Conservation (phyloP, 495 filamentous ascomycete genomes). For the Opeltia flavorubescens region DNA sequence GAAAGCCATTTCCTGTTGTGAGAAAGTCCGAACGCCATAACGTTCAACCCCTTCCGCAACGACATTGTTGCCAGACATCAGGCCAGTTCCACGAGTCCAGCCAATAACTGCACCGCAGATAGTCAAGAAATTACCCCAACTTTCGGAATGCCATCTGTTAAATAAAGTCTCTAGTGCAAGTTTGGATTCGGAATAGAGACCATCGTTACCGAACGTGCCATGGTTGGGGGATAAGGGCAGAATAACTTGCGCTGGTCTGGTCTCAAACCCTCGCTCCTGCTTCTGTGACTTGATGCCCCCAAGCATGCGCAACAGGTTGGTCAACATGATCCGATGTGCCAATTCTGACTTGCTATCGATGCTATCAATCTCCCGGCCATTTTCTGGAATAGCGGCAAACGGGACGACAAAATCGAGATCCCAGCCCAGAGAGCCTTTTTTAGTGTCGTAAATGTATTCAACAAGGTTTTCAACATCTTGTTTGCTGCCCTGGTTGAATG, state of each 20-base stretch:
- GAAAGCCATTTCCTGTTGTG: conserved; percentile 99
- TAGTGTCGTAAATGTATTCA: conserved; percentile 92
- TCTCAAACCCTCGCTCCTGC: conserved; percentile 72
- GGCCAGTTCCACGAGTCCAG: conserved; percentile 94
- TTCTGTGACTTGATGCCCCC: conserved; percentile 87
- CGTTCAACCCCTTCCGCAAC: conserved; percentile 94
- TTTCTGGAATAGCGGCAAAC: conserved; percentile 94
- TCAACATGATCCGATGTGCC: conserved; percentile 98
- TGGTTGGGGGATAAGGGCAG: conserved; percentile 95
- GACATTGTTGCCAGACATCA: conserved; percentile 98
- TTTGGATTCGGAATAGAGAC: conserved; percentile 97
- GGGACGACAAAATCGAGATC: conserved; percentile 93
- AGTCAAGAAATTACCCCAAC: conserved; percentile 94
- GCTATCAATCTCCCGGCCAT: conserved; percentile 92
- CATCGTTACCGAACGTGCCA: conserved; percentile 95
- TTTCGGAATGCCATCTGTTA: conserved; percentile 96
- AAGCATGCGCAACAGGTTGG: conserved; percentile 83
- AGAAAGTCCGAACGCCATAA: conserved; percentile 95
- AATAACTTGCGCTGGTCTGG: conserved; percentile 90
- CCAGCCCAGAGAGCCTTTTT: conserved; percentile 84
- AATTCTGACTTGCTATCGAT: conserved; percentile 98
- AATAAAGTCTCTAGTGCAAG: conserved; percentile 93
- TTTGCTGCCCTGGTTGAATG: conserved; percentile 97
- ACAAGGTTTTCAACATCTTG: conserved; percentile 90
- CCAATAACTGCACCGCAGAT: conserved; percentile 98